phyloP scores from a whole-genome alignment of 1,139 yeast genomes.

The Arxiozyma slooffiae region DNA sequence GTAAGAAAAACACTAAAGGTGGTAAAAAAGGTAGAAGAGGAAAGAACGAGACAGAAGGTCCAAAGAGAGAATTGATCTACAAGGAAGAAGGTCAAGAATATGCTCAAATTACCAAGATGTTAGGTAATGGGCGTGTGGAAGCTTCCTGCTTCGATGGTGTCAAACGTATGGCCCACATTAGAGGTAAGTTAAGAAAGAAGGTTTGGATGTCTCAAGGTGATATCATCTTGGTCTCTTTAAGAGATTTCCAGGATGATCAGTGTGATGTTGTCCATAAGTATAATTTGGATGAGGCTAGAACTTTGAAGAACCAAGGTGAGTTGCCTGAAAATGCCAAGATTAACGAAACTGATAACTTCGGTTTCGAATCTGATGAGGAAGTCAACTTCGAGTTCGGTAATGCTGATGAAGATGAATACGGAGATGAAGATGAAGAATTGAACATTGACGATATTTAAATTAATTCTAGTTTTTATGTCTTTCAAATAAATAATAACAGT shows the following conservation, averaged over 20 bases:
- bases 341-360: slow-evolving; percentile 95
- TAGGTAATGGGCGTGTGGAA: slow-evolving; percentile 96
- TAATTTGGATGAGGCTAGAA: slow-evolving; percentile 96
- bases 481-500: background rate
- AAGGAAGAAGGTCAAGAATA: slow-evolving; percentile 98
- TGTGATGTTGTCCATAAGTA: slow-evolving; percentile 97
- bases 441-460: slow-evolving; percentile 38
- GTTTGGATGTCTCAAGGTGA: slow-evolving; percentile 99
- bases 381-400: slow-evolving; percentile 98
- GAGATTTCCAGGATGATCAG: slow-evolving; percentile 97
- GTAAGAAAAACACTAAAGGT: slow-evolving; percentile 35
- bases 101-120: slow-evolving; percentile 96
- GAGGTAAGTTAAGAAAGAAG: slow-evolving; percentile 98
- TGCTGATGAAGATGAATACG: slow-evolving; percentile 73
- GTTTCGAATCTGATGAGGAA: slow-evolving; percentile 94
- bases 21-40: slow-evolving; percentile 92
- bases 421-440: slow-evolving; percentile 65
- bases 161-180: slow-evolving; percentile 91
- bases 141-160: slow-evolving; percentile 90
- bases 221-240: slow-evolving; percentile 84
- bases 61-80: slow-evolving; percentile 85
- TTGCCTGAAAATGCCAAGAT: slow-evolving; percentile 94
- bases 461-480: background rate
- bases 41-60: slow-evolving; percentile 84
- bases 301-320: slow-evolving; percentile 91